phyloP scores from a whole-genome alignment of 208 protist species.

The Naegleria lovaniensis region DNA sequence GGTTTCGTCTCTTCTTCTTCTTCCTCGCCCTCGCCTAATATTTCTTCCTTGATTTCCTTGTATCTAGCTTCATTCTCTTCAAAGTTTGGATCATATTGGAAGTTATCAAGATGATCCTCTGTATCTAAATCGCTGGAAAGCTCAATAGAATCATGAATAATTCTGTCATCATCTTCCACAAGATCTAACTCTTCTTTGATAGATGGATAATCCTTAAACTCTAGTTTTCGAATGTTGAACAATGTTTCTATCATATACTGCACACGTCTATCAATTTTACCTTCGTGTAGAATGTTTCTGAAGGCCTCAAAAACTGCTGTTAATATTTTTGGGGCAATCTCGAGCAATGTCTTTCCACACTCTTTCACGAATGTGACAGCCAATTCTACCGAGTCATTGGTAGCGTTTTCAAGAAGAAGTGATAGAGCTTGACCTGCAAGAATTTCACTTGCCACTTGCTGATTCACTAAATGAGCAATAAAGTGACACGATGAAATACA shows the following conservation, averaged over 20 bases:
- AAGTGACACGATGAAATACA: constrained; percentile 62
- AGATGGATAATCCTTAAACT: constrained; percentile 60
- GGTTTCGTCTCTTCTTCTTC: constrained; percentile 48
- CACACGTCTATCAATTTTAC: constrained; percentile 76
- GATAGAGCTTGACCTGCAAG: constrained; percentile 63
- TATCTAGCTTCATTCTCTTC: constrained; percentile 83
- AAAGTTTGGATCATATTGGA: constrained; percentile 84
- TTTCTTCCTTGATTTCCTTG: constrained; percentile 66
- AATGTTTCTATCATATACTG: constrained; percentile 94
- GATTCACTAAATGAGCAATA: constrained; percentile 85
- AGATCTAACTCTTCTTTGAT: constrained; percentile 74
- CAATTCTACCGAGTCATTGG: constrained; percentile 88
- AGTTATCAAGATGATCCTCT: constrained; percentile 80
- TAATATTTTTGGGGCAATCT: constrained; percentile 41
- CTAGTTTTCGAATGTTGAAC: constrained; percentile 73
- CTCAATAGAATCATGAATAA: constrained; percentile 77
- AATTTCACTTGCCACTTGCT: constrained; percentile 74
- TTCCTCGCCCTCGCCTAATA: constrained; percentile 68
- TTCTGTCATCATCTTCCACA: constrained; percentile 86
- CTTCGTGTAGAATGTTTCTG: constrained; percentile 79
- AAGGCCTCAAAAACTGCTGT: constrained; percentile 70
- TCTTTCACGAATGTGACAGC: constrained; percentile 71
- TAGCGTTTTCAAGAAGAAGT: constrained; percentile 80
- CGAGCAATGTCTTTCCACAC: constrained; percentile 49
- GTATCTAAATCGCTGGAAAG: constrained; percentile 70